phyloP scores from a whole-genome alignment of 2,329 filamentous ascomycete species.

The Monilinia fructicola region DNA sequence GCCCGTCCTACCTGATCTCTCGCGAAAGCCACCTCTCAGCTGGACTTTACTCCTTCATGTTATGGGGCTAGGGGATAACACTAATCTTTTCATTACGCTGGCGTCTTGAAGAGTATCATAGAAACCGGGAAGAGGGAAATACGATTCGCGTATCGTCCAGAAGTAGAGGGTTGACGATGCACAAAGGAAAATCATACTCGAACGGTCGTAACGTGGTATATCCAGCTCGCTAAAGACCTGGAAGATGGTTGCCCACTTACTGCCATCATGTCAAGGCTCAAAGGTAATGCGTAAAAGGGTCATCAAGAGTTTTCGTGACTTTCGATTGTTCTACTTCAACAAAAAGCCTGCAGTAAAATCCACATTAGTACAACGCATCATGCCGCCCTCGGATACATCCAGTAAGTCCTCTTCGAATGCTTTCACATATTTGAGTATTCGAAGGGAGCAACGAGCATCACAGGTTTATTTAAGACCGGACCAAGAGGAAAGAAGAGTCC shows the following conservation, averaged over 20 bases:
- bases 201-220: background rate
- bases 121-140: background rate
- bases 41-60: background rate
- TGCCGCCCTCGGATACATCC: background rate
- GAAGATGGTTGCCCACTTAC: background rate
- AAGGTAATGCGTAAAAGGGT: no score
- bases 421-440: no score
- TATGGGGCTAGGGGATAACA: background rate
- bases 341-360: background rate
- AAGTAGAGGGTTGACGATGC: background rate
- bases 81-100: background rate
- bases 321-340: background rate
- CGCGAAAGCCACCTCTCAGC: background rate
- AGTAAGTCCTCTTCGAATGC: no score
- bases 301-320: background rate
- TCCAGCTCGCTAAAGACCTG: background rate
- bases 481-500: no score
- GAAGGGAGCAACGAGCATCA: no score
- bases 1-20: background rate
- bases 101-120: background rate
- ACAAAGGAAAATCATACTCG: background rate
- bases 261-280: background rate
- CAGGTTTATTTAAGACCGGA: no score
- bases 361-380: background rate
- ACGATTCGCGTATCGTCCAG: background rate